phyloP scores from a whole-genome alignment of 2,329 filamentous ascomycete species.

The Byssothecium circinans region DNA sequence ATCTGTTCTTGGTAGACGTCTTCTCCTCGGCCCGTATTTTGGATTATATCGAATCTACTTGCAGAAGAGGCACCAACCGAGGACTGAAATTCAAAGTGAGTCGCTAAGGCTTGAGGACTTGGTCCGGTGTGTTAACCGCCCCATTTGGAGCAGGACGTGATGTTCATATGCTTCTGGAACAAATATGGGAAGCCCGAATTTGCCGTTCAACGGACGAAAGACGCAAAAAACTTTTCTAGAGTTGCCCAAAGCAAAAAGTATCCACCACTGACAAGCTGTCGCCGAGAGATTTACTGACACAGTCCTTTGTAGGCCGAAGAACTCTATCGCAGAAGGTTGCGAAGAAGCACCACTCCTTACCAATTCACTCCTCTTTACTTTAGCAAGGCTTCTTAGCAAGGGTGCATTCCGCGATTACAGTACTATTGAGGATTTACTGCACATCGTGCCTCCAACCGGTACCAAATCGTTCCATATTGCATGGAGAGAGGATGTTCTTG shows the following conservation, averaged over 20 bases:
- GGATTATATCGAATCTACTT: conserved; percentile 17
- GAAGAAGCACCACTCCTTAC: conserved; percentile 8
- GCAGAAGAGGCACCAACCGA: conserved; percentile 13
- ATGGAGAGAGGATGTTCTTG: conserved; percentile 16
- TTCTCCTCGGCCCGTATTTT: conserved; percentile 17
- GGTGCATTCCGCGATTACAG: conserved; percentile 15
- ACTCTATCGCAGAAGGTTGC: conserved; percentile 11
- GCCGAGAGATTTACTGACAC: too few species aligned
- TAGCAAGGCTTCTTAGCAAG: conserved; percentile 12
- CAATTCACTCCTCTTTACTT: conserved; percentile 11
- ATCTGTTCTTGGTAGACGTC: conserved; percentile 10
- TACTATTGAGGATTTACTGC: conserved; percentile 12
- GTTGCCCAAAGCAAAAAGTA: conserved; percentile 13
- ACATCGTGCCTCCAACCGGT: conserved; percentile 9
- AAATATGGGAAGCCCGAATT: conserved; percentile 16
- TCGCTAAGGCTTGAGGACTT: conserved; percentile 2
- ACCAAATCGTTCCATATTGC: conserved; percentile 6
- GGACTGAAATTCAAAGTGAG: conserved; percentile 16
- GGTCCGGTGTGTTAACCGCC: conserved; percentile 4
- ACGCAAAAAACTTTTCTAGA: conserved; percentile 15
- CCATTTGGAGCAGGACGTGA: conserved; percentile 12
- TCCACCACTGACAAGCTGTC: conserved; percentile 1
- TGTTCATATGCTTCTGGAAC: conserved; percentile 18
- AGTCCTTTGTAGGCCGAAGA: conserved; percentile 11
- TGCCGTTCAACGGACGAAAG: conserved; percentile 16